A percentile compares a stretch with the other conserved stretches of the same genome.
Conservation (phyloP, 108 stramenopile species). For the Pseudonitzschia multiseries region DNA sequence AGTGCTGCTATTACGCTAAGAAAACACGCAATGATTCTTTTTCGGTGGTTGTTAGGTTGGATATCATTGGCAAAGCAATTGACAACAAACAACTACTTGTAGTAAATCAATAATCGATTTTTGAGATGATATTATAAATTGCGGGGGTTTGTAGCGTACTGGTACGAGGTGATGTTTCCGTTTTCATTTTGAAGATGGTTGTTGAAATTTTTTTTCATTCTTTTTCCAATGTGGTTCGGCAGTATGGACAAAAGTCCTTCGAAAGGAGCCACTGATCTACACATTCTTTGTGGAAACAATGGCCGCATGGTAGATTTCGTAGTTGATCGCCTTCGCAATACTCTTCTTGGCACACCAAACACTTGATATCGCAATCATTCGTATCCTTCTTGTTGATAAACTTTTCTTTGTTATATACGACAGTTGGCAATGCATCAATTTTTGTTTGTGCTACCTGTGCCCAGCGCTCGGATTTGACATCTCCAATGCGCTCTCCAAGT, state of each 20-base stretch:
- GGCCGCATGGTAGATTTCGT: slow-evolving; percentile 75
- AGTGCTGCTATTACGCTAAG: not conserved
- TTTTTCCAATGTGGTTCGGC: slow-evolving; percentile 51
- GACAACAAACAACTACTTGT: too few relatives aligned
- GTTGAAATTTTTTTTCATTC: not conserved
- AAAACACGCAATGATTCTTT: not conserved
- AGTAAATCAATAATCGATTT: too few relatives aligned
- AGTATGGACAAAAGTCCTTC: slow-evolving; percentile 91
- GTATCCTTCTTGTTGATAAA: slow-evolving; percentile 39
- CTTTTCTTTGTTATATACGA: slow-evolving; percentile 38
- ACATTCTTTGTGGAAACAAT: slow-evolving; percentile 89
- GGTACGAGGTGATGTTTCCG: too few relatives aligned
- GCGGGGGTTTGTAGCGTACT: too few relatives aligned
- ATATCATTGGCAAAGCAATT: too few relatives aligned
- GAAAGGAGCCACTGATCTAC: slow-evolving; percentile 84
- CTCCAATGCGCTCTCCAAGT: slow-evolving; percentile 76
- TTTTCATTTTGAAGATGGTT: not conserved
- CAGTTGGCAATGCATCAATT: slow-evolving; percentile 55
- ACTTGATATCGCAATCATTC: slow-evolving; percentile 79
- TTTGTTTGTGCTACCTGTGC: slow-evolving; percentile 49
- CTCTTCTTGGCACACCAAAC: slow-evolving; percentile 86
- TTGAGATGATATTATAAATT: too few relatives aligned
- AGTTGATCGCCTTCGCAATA: slow-evolving; percentile 78
- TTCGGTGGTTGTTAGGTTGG: not conserved
- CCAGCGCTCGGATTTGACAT: slow-evolving; percentile 90